Evolutionary conservation across 2,329 filamentous ascomycete genomes (phyloP).

Genomic region (Neurospora sp.): DNA sequence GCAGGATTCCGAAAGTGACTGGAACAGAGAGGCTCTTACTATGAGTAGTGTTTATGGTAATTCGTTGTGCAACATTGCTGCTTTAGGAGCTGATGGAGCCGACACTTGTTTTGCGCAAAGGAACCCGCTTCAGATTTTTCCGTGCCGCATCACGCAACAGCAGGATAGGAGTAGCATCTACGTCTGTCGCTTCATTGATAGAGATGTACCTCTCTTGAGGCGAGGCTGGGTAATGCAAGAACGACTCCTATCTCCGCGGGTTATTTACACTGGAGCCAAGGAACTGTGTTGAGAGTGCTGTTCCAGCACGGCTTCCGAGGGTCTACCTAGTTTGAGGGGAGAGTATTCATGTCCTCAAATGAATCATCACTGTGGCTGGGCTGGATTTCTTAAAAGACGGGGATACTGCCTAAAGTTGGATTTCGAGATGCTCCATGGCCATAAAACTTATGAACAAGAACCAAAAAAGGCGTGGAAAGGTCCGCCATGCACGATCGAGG

Average conservation of each 20-base stretch:
- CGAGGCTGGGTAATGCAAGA: slow-evolving; percentile 6
- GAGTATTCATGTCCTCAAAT: background rate
- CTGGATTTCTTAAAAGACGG: too few relatives aligned
- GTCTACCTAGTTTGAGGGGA: accelerated
- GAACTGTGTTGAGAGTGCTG: slow-evolving; percentile 3
- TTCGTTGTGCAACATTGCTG: slow-evolving; percentile 4
- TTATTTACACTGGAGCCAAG: background rate
- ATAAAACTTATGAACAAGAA: too few relatives aligned
- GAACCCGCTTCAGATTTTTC: background rate
- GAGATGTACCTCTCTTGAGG: background rate
- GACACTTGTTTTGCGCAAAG: slow-evolving; percentile 1
- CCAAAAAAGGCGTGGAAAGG: too few relatives aligned
- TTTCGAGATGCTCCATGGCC: too few relatives aligned
- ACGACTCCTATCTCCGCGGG: slow-evolving; percentile 2
- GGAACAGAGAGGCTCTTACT: slow-evolving; percentile 7
- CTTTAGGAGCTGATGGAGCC: background rate
- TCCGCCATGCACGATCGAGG: too few relatives aligned
- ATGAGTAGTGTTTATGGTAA: slow-evolving; percentile 8
- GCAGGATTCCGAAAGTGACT: slow-evolving; percentile 7
- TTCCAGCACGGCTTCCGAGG: background rate
- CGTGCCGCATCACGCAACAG: background rate
- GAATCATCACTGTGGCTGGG: too few relatives aligned
- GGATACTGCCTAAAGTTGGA: too few relatives aligned
- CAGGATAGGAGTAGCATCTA: background rate
- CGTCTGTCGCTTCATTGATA: background rate